Base-by-base conservation (phyloP, 2,329 filamentous ascomycete genomes). In the Penicillium sp. region DNA sequence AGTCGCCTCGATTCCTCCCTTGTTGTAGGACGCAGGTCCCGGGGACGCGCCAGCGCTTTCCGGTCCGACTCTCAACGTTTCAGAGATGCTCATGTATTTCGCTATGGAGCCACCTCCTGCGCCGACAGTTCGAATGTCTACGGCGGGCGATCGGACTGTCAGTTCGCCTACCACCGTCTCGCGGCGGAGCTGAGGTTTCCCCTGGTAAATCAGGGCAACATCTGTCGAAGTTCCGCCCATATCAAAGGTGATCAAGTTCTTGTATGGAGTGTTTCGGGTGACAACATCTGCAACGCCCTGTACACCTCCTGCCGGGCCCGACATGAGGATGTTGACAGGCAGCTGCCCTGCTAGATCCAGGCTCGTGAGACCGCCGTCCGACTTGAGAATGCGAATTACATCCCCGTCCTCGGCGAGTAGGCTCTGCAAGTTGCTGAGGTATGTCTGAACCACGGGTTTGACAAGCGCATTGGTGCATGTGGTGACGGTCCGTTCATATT, bases 211-310 rank as follows among this genome's bases (percentile, higher is more conserved):
- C 5, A 83, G 67, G 1, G 81, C 81, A 62, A 80, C 81, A 58
- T 84, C 82, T 0, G 81, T 83, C 5, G 79, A 82, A 0, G 81
- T 83, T 1, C 81, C 82, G n/a, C 82, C 81, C 80, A 84, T 83
- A 56, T 84, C 82, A 13, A 84, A 73, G 0, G 81, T 83, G 56
- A 83, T 82, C 29, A 83, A 70, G 47, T 82, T 82, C 64, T 81
- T 82, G 69, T 79, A 83, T 0, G 77, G 76, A 0, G 81, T 83
- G 56, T 78, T 77, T 47, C 76, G 78, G 8, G 81, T 74, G 1
- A 83, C 76, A 9, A 80, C 73, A 64, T 83, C 80, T 9, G 79
- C 79, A 7, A 83, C 81, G 17, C 80, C 81, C 51, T 79, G 79
- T 9, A 81, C 81, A n/a, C 81, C 81, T 45, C 81, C 81, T n/a